These are phyloP conservation scores for Effrenium voratum DNA, from an alignment of 73 alveolate genomes.

Conservation along the genomic window DNA sequence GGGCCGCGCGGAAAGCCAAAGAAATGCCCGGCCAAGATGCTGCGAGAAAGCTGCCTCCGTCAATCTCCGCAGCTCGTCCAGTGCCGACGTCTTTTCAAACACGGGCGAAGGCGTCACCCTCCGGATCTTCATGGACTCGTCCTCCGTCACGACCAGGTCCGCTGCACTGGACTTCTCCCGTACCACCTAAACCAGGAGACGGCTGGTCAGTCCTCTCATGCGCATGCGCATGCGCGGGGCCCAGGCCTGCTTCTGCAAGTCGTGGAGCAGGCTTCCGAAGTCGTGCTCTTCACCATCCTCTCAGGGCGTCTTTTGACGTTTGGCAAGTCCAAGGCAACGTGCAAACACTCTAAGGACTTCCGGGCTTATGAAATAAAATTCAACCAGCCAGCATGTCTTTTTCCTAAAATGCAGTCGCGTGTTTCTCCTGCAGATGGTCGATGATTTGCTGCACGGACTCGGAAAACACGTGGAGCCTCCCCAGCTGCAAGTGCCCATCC, in stretches of 20 bases:
- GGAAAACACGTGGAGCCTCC: not conserved
- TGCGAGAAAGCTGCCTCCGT: not conserved
- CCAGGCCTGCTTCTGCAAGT: not conserved
- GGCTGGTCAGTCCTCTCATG: not conserved
- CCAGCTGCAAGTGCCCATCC: conserved; percentile 54
- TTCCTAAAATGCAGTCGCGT: not conserved
- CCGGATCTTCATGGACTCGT: conserved; percentile 28
- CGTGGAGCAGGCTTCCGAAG: conserved; percentile 8
- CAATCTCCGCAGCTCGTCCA: conserved; percentile 20
- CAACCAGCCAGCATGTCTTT: not conserved
- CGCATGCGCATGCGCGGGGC: not conserved
- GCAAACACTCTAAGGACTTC: no score
- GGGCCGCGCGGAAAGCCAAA: no score
- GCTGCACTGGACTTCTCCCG: conserved; percentile 18
- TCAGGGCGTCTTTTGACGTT: no score
- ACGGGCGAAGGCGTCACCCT: not conserved
- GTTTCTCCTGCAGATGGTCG: not conserved
- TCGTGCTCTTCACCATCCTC: conserved; percentile 58
- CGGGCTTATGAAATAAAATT: no score
- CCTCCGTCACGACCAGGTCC: not conserved
- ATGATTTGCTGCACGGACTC: not conserved
- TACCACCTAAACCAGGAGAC: not conserved
- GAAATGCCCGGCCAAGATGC: not conserved
- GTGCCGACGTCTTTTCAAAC: not conserved
- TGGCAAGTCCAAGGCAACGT: no score